Percentiles rank a stretch among this genome's conserved stretches.
These are phyloP conservation scores for Neurospora pannonica DNA, from an alignment of 495 filamentous ascomycete species.

Conservation along the genomic window DNA sequence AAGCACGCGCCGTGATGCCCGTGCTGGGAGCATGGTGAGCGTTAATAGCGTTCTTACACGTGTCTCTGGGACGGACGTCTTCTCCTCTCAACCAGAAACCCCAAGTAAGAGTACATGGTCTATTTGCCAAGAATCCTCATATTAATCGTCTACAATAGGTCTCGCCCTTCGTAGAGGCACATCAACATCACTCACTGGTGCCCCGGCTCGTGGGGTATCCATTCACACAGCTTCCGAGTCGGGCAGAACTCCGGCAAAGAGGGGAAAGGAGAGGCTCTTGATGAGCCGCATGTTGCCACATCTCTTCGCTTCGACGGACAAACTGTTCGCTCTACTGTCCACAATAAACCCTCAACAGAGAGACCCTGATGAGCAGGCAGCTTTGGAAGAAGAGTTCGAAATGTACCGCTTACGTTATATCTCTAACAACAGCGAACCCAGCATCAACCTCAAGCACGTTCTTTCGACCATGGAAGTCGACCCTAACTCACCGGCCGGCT, in stretches of 20 bases:
- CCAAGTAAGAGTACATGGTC: conserved; percentile 7
- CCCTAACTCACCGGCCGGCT: neutral
- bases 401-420: conserved; percentile 7
- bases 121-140: neutral
- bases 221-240: neutral
- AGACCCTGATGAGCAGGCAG: conserved; percentile 2
- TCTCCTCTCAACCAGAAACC: conserved; percentile 9
- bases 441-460: conserved; percentile 10
- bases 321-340: conserved; percentile 11
- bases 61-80: conserved; percentile 1
- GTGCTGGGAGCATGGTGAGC: conserved; percentile 9
- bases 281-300: conserved; percentile 8
- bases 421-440: neutral
- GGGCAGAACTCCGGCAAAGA: conserved; percentile 5
- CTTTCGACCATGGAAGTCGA: conserved; percentile 3
- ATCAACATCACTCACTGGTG: neutral
- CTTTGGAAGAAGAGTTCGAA: neutral
- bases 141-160: neutral
- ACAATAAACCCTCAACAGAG: neutral
- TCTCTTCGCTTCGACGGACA: conserved; percentile 6
- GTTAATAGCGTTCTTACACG: conserved; percentile 6
- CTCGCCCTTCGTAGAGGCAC: neutral
- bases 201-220: neutral
- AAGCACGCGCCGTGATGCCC: conserved; percentile 6
- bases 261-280: neutral